Base-by-base conservation (phyloP, 352 stramenopile genomes). In the Globisporangium sylvaticum region DNA sequence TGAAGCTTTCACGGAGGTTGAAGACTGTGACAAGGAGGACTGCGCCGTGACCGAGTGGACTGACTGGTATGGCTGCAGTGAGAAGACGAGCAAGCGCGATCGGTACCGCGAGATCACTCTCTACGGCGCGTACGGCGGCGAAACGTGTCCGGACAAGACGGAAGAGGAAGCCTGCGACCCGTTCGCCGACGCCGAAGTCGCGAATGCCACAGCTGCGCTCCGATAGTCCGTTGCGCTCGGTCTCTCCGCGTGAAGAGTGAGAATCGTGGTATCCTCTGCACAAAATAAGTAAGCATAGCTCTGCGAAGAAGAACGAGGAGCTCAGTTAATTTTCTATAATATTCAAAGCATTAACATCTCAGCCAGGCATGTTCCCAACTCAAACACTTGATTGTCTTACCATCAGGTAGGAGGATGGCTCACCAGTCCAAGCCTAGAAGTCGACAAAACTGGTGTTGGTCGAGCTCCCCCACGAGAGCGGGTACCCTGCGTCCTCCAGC, bases 401-500 rank as follows among this genome's bases (percentile, higher is more conserved):
- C 42, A 50, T n/a, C 15, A 20, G 14, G 4, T 3, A 9, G 18
- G 42, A 22, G 6, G 42, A 22, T 12, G 18, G 42, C 39, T 48
- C 18, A 10, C 6, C 4, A 10, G 18, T 20, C 6, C 42, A 20
- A 54, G 32, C 39, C 27, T 66, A 74, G 12, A 74, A 68, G 34
- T 72, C 69, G 27, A 74, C 65, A 52, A 72, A 72, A 46, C 76
- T 70, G 39, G 65, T 69, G 58, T 68, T 69, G 12, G 62, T 70
- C 3, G 74, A 64, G 54, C 65, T 78, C 42, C 81, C 85, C 91
- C 92, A 98, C 50, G 91, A 68, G 24, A 97, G 79, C 53, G 92
- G 82, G 75, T 98, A 98, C 5, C 92, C 94, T 20, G 88, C 66
- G 55, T 89, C 72, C 68, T 94, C 79, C 12, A 98, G 79, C 0